phyloP scores from a whole-genome alignment of 352 stramenopile species.

The Globisporangium solare region DNA sequence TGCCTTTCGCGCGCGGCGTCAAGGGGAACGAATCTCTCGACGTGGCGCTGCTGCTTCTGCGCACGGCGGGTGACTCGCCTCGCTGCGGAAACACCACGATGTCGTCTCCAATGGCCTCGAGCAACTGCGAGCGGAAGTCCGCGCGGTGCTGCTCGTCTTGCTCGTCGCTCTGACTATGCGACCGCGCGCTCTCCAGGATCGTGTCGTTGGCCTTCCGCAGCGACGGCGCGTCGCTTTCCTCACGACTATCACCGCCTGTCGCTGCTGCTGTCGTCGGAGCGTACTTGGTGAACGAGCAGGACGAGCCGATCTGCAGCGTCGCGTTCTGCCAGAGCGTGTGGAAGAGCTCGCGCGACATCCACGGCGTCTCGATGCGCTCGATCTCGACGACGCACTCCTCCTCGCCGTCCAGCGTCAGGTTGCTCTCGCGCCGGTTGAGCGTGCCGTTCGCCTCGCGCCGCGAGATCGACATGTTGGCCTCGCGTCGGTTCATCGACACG shows the following conservation, averaged over 20 bases:
- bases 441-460: not conserved
- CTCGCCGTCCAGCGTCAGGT: conserved; percentile 66
- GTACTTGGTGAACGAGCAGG: conserved; percentile 53
- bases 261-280: conserved; percentile 6
- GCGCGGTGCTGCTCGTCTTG: conserved; percentile 7
- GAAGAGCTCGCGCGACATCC: conserved; percentile 66
- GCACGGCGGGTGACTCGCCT: not conserved
- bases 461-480: not conserved
- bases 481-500: not conserved
- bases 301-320: conserved; percentile 45
- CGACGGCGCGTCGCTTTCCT: conserved; percentile 1
- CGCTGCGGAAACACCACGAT: conserved; percentile 43
- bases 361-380: conserved; percentile 38
- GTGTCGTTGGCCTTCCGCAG: conserved; percentile 12
- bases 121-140: conserved; percentile 49
- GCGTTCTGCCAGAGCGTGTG: conserved; percentile 57
- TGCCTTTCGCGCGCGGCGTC: conserved; percentile 11
- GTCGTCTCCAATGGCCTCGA: conserved; percentile 45
- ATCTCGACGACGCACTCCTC: conserved; percentile 30
- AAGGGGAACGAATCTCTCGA: not conserved
- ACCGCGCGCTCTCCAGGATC: conserved; percentile 14
- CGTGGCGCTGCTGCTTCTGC: not conserved
- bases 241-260: not conserved
- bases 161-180: conserved; percentile 6
- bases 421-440: conserved; percentile 46